Conservation (phyloP, 2,329 filamentous ascomycete genomes). For the Aspergillus oerlinghausenensis region DNA sequence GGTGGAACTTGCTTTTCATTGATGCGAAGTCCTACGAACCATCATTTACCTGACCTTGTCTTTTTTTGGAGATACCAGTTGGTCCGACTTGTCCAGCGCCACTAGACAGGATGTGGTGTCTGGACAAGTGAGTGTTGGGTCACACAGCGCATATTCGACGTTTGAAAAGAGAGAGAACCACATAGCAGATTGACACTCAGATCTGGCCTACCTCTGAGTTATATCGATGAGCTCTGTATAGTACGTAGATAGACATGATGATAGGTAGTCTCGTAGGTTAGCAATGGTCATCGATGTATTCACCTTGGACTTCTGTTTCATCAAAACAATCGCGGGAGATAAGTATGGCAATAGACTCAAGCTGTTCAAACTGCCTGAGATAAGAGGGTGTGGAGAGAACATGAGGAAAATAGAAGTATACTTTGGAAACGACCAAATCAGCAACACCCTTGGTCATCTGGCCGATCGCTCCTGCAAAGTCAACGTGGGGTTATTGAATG, state of each 20-base stretch:
- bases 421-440: neutral
- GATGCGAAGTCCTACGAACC: neutral
- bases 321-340: too few species aligned
- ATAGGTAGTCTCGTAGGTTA: neutral
- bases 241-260: neutral
- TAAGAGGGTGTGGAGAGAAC: neutral
- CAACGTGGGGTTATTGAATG: conserved; percentile 7
- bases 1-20: neutral
- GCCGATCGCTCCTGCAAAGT: conserved; percentile 12
- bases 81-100: conserved; percentile 18
- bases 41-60: neutral
- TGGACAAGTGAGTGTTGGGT: neutral
- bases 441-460: neutral
- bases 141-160: conserved; percentile 1
- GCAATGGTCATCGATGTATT: neutral
- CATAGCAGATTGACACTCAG: neutral
- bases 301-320: neutral
- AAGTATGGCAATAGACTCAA: neutral
- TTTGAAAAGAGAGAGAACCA: neutral
- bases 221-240: neutral
- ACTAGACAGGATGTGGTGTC: conserved; percentile 3
- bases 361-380: neutral
- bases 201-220: neutral
- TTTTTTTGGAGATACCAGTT: neutral
- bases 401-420: neutral